A percentile compares a stretch with the other conserved stretches of the same genome.
Conservation (phyloP, 1,139 yeast species). For the Kluyveromyces sp. region DNA sequence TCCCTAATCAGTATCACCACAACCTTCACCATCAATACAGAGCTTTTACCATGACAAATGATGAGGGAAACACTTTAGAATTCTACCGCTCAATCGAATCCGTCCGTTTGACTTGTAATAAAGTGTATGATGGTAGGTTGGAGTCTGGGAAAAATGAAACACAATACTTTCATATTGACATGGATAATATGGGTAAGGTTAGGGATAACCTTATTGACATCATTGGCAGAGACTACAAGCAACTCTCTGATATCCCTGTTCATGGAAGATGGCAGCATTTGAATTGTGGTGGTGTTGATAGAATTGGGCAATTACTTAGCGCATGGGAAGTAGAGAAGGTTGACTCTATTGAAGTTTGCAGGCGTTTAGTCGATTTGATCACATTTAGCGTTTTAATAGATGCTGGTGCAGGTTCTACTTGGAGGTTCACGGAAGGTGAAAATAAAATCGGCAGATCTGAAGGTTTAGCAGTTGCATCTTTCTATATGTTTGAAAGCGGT, state of each 20-base stretch:
- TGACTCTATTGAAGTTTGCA: constrained; percentile 38
- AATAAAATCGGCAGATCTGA: constrained; percentile 39
- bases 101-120: constrained; percentile 43
- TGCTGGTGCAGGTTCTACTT: constrained; percentile 54
- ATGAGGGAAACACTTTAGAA: background rate
- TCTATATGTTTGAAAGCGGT: constrained; percentile 46
- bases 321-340: constrained; percentile 30
- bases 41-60: background rate
- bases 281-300: constrained; percentile 38
- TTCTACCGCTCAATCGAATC: constrained; percentile 34
- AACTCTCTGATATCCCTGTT: constrained; percentile 42
- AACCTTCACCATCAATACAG: background rate
- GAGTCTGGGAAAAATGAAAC: constrained; percentile 23
- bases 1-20: background rate
- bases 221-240: constrained; percentile 36
- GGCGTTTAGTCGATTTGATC: constrained; percentile 45
- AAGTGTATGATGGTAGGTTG: constrained; percentile 35
- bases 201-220: constrained; percentile 38
- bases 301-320: constrained; percentile 37
- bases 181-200: constrained; percentile 33
- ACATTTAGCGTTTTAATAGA: constrained; percentile 51
- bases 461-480: constrained; percentile 52
- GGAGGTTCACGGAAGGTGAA: constrained; percentile 35
- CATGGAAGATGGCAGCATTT: constrained; percentile 62
- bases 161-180: constrained; percentile 39